Evolutionary conservation across 2,329 filamentous ascomycete species (phyloP), one percentile per base, ranked within the genome.

Genomic region (Paradendryphiella salina): DNA sequence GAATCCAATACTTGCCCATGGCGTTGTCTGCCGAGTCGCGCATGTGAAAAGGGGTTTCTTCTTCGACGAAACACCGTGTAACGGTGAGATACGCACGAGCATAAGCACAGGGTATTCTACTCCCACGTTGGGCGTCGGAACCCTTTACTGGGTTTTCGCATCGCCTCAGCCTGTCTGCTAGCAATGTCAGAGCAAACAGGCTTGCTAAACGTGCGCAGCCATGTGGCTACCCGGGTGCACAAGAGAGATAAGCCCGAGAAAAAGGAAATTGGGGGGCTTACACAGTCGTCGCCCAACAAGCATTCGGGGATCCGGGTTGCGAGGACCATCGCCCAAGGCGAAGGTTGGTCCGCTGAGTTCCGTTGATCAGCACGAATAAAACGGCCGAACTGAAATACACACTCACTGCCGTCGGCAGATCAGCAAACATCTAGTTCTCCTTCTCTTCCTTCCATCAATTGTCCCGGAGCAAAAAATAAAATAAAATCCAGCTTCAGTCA

Each of bases 41-140:
- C 31, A 28, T 39, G 20, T 21, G 40, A 33, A 34, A 44, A 21
- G 31, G 41, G 20, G 41, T 35, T 35, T 35, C 31, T 18, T 6
- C 15, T 15, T 7, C 41, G 31, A 23, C 41, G n/a, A 23, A 28
- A 42, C 15, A 28, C 23, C 32, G 23, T 36, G 46, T 36, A 17
- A 31, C 34, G 26, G 26, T 38, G 31, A 35, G 26, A 38, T 23
- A 23, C 33, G 33, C 33, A 38, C 31, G 17, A 17, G 23, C 17
- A 31, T 43, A 44, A 17, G 26, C 40, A 14, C 26, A 44, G 33
- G 28, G 13, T 11, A 18, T 14, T 28, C 23, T 26, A 11, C 26
- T 23, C 28, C 29, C 41, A 31, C 14, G 46, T 50, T 50, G 46
- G 46, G 40, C 39, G 32, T 20, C 15, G 15, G 15, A 21, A 13